phyloP scores from a whole-genome alignment of 2,329 filamentous ascomycete genomes.

The Pyrenophora seminiperda region DNA sequence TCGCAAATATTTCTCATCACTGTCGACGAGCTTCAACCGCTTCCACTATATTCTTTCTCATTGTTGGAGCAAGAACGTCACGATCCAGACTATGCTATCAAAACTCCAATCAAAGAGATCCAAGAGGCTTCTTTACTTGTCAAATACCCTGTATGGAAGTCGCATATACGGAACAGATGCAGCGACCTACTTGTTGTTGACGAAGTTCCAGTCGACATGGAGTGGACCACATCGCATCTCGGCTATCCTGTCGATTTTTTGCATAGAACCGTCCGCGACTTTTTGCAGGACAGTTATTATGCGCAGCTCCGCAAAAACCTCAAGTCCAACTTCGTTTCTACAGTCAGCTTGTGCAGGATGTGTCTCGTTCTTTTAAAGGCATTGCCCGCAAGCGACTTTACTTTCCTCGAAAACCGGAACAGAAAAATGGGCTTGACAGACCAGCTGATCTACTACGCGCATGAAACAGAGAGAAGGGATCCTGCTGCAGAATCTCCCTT shows the following conservation, averaged over 20 bases:
- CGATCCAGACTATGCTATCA: conserved; percentile 4
- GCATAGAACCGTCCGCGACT: conserved; percentile 25
- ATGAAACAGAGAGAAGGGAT: conserved; percentile 8
- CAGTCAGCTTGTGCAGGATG: conserved; percentile 7
- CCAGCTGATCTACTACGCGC: conserved; percentile 17
- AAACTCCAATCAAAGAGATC: background rate
- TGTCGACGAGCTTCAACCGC: background rate
- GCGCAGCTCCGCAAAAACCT: conserved; percentile 1
- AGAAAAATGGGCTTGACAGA: conserved; percentile 5
- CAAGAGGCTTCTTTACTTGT: background rate
- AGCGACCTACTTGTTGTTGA: conserved; percentile 25
- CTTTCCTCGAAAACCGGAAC: too few species aligned
- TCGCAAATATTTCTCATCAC: conserved; percentile 20
- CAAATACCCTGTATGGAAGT: conserved; percentile 4
- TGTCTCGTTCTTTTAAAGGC: conserved; percentile 11
- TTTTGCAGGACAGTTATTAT: conserved; percentile 16
- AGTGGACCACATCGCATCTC: conserved; percentile 12
- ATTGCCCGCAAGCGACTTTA: background rate
- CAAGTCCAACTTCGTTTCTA: conserved; percentile 5
- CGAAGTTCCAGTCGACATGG: background rate
- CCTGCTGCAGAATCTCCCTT: background rate
- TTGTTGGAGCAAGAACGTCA: conserved; percentile 11
- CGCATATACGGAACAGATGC: conserved; percentile 21
- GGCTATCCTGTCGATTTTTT: conserved; percentile 15
- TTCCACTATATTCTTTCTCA: conserved; percentile 14